Conservation (phyloP, 176 grass and related monocot genomes). For the Elymus sibiricus region DNA sequence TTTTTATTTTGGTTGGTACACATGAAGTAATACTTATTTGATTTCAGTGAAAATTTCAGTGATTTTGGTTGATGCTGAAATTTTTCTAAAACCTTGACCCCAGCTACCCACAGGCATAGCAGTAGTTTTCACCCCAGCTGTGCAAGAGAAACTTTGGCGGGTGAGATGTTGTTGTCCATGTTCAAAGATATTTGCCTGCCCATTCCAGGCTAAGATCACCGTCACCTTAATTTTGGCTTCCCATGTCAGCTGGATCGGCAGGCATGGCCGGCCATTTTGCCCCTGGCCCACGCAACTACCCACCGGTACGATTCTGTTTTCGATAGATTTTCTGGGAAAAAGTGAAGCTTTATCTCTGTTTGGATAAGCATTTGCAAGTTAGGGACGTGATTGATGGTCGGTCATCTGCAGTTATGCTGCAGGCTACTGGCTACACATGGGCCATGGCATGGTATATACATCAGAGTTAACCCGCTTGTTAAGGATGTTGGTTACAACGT, state of each 20-base stretch:
- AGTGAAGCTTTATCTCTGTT: background rate
- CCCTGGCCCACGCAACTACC: background rate
- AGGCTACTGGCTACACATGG: background rate
- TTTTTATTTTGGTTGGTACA: too few relatives aligned
- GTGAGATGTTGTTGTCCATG: constrained; percentile 6
- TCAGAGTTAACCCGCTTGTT: background rate
- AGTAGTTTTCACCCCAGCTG: constrained; percentile 35
- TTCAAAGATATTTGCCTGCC: background rate
- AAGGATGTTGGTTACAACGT: background rate
- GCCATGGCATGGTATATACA: too few relatives aligned
- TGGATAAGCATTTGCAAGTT: constrained; percentile 5
- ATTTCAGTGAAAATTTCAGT: too few relatives aligned
- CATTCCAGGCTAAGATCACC: constrained; percentile 2
- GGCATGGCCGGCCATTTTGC: background rate
- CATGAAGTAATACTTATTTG: too few relatives aligned
- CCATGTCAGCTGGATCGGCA: background rate
- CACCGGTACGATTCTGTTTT: background rate
- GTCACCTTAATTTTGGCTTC: constrained; percentile 24
- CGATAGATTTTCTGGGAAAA: background rate
- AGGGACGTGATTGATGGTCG: background rate
- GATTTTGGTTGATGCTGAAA: too few relatives aligned
- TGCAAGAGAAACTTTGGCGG: background rate
- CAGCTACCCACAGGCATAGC: too few relatives aligned
- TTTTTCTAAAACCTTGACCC: too few relatives aligned
- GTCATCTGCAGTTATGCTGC: constrained; percentile 13